Base-by-base conservation (phyloP, 768 basidiomycete species). In the Tulasnella sp. region DNA sequence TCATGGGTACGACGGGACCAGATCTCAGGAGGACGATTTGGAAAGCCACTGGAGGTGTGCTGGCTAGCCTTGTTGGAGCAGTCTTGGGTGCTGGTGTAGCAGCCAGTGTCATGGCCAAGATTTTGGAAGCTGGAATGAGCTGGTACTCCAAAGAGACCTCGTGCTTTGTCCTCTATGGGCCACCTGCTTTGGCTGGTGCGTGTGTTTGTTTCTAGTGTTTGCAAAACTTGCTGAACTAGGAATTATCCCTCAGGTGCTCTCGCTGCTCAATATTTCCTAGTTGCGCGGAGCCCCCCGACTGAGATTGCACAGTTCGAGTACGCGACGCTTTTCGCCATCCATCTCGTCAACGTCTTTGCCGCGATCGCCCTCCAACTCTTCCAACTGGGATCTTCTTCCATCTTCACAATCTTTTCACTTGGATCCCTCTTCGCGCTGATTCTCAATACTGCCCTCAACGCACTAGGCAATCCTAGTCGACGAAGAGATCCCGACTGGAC, bases 91-190 rank as follows among this genome's bases (percentile, higher is more conserved):
- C 93, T 0, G 96, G 97, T 79, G 77, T 86, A 0, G 86, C 93
- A 0, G 97, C 96, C 0, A 80, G 89, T 1, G 76, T 93, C 15
- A 91, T 97, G 89, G 82, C 83, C 36, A 81, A 82, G 5, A 87
- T 89, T 0, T 81, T 94, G 29, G 86, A 88, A 9, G 91, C 88
- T 82, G 86, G 88, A 0, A 88, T 97, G 88, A 92, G 92, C 80
- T 98, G 96, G 96, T 97, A 93, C 82, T 85, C 87, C 19, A 87
- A 85, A 54, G 93, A 93, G 78, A 86, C 90, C 79, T 86, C 86
- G 12, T 84, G 88, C 14, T 78, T 96, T 11, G 80, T 86, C 29
- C 82, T 97, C 29, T 99, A 93, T 80, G 92, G 87, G 2, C 92
- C 93, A 17, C 87, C 93, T 1, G 89, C 90, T 0, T 80, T 94